Evolutionary conservation across 1,139 yeast genomes (phyloP).

Genomic region (Suhomyces bribrorum): DNA sequence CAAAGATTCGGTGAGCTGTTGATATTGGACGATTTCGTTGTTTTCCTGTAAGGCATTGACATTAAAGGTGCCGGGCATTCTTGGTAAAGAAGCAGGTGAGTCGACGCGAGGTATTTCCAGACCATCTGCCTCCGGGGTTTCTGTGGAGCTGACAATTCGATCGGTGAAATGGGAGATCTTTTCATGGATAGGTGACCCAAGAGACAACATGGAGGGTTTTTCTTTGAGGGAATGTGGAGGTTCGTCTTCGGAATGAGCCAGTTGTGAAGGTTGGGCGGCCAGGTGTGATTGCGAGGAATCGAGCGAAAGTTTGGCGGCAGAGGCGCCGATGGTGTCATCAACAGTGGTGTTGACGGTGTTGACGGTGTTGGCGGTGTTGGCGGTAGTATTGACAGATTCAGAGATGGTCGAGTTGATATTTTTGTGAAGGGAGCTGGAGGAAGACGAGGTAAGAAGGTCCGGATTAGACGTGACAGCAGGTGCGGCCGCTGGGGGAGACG

Average conservation of each 20-base stretch:
- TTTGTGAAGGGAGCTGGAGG: background rate
- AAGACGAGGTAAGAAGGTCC: background rate
- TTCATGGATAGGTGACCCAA: constrained; percentile 19
- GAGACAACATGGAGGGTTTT: constrained; percentile 3
- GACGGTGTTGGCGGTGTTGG: background rate
- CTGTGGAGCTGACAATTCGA: constrained; percentile 13
- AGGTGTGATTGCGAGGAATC: background rate
- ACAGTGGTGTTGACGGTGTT: background rate
- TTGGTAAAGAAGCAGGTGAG: constrained; percentile 38
- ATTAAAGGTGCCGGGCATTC: constrained; percentile 62
- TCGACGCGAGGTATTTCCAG: constrained; percentile 7
- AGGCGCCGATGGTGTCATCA: background rate
- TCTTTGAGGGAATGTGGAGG: background rate
- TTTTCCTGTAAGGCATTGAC: constrained; percentile 49
- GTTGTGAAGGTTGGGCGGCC: background rate
- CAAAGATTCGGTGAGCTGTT: constrained; percentile 23
- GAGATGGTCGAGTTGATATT: background rate
- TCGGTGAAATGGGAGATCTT: constrained; percentile 16
- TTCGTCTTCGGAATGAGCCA: background rate
- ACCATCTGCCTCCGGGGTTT: constrained; percentile 4
- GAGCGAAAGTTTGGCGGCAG: background rate
- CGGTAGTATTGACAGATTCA: background rate
- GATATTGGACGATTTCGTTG: constrained; percentile 20
- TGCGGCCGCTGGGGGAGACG: constrained; percentile 2
- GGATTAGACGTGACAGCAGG: constrained; percentile 1